These are phyloP conservation scores for Platanus orientalis DNA, from an alignment of 164 flowering plant genomes.

Conservation along the genomic window DNA sequence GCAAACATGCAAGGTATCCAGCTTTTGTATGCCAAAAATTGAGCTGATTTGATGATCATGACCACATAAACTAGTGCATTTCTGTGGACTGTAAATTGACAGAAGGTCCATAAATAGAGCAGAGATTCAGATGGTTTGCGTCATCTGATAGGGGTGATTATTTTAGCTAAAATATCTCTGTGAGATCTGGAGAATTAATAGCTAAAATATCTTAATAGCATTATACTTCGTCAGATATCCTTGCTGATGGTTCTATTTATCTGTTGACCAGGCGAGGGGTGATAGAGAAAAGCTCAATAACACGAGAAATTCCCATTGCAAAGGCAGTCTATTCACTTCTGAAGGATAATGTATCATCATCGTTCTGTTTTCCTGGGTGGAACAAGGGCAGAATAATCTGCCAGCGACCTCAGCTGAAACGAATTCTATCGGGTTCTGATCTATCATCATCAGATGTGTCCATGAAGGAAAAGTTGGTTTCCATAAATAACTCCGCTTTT, in stretches of 20 bases:
- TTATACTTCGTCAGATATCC: too few species aligned
- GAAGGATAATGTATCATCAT: slow-evolving; percentile 52
- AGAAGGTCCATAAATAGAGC: neutral
- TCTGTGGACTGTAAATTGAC: neutral
- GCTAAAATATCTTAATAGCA: too few species aligned
- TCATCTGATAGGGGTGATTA: neutral
- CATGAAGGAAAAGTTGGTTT: slow-evolving; percentile 30
- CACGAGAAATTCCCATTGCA: slow-evolving; percentile 61
- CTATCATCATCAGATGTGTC: slow-evolving; percentile 39
- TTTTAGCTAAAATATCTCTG: too few species aligned
- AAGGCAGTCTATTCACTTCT: slow-evolving; percentile 66
- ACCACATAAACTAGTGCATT: neutral
- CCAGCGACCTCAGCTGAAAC: slow-evolving; percentile 71
- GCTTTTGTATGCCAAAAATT: neutral
- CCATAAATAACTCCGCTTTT: slow-evolving; percentile 44
- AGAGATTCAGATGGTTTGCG: neutral
- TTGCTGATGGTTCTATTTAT: slow-evolving; percentile 9
- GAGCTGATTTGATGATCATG: neutral
- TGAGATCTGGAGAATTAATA: neutral
- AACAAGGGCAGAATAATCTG: slow-evolving; percentile 85
- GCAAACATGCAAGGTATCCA: neutral
- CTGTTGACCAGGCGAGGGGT: slow-evolving; percentile 61
- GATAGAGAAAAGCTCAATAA: slow-evolving; percentile 59
- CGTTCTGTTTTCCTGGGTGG: slow-evolving; percentile 78
- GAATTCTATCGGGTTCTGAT: slow-evolving; percentile 36